phyloP scores from a whole-genome alignment of 176 grass and related monocot species.

The Phoenix dactylifera region DNA sequence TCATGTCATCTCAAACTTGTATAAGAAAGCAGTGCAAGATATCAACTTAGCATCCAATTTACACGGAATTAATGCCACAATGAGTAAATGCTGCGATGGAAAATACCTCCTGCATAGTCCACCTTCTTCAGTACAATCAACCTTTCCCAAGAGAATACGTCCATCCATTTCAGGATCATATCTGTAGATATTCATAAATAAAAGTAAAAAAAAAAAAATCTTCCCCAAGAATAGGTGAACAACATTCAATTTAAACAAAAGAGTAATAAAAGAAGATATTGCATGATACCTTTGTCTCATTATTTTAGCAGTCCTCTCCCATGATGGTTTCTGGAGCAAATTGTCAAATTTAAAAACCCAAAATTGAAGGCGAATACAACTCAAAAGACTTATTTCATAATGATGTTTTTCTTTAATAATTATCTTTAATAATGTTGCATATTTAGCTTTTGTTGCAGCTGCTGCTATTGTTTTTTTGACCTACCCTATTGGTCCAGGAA shows the following conservation, averaged over 20 bases:
- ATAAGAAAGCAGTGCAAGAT: too few species aligned
- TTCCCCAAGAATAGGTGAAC: too few species aligned
- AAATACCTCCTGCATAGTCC: conserved; percentile 84
- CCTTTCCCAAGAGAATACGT: conserved; percentile 68
- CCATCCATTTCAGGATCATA: conserved; percentile 98
- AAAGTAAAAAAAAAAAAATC: neutral
- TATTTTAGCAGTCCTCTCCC: conserved; percentile 89
- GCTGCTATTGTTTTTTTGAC: too few species aligned
- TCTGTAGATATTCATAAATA: conserved; percentile 32
- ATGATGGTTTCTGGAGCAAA: conserved; percentile 83
- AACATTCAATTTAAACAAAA: neutral
- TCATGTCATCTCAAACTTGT: too few species aligned
- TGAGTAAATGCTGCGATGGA: neutral
- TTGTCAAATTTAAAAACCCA: conserved; percentile 3
- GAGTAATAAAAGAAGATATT: neutral
- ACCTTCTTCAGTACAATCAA: conserved; percentile 71
- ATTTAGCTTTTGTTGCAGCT: too few species aligned
- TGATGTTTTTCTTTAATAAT: too few species aligned
- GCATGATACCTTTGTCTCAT: conserved; percentile 69
- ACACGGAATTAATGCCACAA: conserved; percentile 11
- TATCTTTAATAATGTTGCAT: too few species aligned
- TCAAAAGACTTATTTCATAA: too few species aligned
- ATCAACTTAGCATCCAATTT: neutral
- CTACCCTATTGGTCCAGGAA: too few species aligned
- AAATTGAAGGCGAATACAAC: neutral